Conservation (phyloP, 805 yeast genomes). For the Myxozyma vanderwaltii region DNA sequence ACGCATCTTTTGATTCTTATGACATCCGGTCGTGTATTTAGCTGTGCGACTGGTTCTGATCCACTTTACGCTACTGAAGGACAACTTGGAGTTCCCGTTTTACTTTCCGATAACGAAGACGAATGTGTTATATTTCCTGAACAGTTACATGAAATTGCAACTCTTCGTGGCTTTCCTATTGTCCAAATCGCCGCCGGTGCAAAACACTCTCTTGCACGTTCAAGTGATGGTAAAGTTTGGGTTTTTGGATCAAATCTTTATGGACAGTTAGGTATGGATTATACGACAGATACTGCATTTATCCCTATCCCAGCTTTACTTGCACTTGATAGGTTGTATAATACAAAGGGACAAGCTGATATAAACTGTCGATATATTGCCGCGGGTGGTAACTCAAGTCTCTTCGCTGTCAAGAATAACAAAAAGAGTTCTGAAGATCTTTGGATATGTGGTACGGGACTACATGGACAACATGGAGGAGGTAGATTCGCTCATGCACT, state of each 20-base stretch:
- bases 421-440: constrained; percentile 41
- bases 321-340: constrained; percentile 48
- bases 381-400: constrained; percentile 73
- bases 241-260: constrained; percentile 81
- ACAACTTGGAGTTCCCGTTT: constrained; percentile 71
- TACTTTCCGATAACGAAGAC: constrained; percentile 9
- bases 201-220: constrained; percentile 71
- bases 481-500: constrained; percentile 76
- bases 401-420: constrained; percentile 44
- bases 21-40: constrained; percentile 59
- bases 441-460: constrained; percentile 79
- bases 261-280: constrained; percentile 83
- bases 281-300: constrained; percentile 64
- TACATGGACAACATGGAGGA: constrained; percentile 82
- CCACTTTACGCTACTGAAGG: constrained; percentile 56
- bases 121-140: constrained; percentile 15
- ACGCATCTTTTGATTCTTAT: constrained; percentile 70
- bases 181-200: constrained; percentile 70
- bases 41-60: constrained; percentile 59
- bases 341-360: constrained; percentile 49
- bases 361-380: constrained; percentile 51
- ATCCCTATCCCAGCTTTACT: constrained; percentile 69
- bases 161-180: constrained; percentile 58
- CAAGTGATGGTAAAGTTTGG: constrained; percentile 67
- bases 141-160: constrained; percentile 54